Evolutionary conservation across 2,329 filamentous ascomycete genomes (phyloP), one percentile per base, ranked within the genome.

Genomic region (Epicoccum nigrum): DNA sequence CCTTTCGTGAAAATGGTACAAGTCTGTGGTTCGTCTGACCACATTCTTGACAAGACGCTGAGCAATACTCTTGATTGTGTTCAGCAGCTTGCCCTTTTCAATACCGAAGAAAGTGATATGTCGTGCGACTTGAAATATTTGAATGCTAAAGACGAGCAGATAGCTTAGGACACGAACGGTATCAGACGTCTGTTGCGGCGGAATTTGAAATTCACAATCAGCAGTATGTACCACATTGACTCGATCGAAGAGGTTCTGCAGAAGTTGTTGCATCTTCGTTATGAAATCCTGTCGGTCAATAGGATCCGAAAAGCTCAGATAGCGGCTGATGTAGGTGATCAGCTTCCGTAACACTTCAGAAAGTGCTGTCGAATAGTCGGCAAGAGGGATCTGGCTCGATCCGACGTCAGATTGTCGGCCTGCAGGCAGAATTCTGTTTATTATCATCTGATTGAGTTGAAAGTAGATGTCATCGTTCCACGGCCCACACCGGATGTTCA

Each of bases 391-490:
- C 21, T 28, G 7, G 8, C 19, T 21, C 3, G 30, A n/a, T 15
- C 12, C 11, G n/a, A 47, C 34, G n/a, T 34, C 17, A 16, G n/a
- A 6, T 15, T 46, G 40, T 20, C 27, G 17, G 9, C 52, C 40
- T 4, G 53, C 8, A 19, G 47, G 42, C 13, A 27, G 34, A 34
- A 56, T 61, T 1, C 63, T 49, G 3, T 16, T 21, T 13, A 35
- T 55, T 2, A 55, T 45, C 6, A 65, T 7, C 16, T 62, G 44
- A 9, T 51, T 28, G 5, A 72, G 33, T 7, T n/a, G 74, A 1
- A 78, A 77, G 23, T 76, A 80, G 1, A 83, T 78, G 11, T 76
- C 74, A 40, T 86, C 83, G 44, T 77, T 80, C 83, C 83, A 86
- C 4, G 76, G 62, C 20, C 78, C 76, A 77, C 82, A 86, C 45